Evolutionary conservation across 257 asterid species (phyloP), one percentile per base, ranked within the genome.

Genomic region (Rehmannia glutinosa): DNA sequence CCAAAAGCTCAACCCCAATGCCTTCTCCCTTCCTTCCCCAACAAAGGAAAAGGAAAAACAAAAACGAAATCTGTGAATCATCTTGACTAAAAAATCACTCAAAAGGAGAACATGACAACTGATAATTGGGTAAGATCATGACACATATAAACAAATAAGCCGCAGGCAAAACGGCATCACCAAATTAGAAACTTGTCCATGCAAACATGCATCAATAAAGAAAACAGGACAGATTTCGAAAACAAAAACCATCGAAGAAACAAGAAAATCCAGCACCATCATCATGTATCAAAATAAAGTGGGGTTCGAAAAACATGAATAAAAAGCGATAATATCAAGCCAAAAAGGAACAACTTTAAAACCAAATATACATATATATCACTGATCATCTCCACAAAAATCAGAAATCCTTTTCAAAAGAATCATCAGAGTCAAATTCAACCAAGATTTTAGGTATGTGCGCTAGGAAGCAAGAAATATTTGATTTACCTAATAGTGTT

Each of bases 401-500:
- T 23, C 35, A 38, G n/a, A 56, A 42, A 54, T 16, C 64, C 39
- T 21, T 46, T 20, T 7, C 32, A 16, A 36, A 25, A 10, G 10
- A 46, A 24, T 13, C 41, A 36, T 35, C 45, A 6, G 13, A 13
- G 21, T 0, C 9, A 57, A 30, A 50, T 54, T 47, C 52, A 47
- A 11, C 12, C 52, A 52, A 11, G 19, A 20, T 16, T 57, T 54
- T 3, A 17, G 17, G 46, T 15, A 27, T 39, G 68, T 3, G 25
- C 25, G 32, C 28, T 25, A 25, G 39, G 9, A 21, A 55, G 45
- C n/a, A 32, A 45, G 15, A 52, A 28, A 54, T 0, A 43, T 7
- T 21, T 35, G 13, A 24, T 25, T 20, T 68, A 70, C 77, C 82
- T 27, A 35, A 64, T 33, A 6, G 50, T 64, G 59, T 63, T 39